These are phyloP conservation scores for Moesziomyces sp. DNA, from an alignment of 1,284 basidiomycete species.

Conservation along the genomic window DNA sequence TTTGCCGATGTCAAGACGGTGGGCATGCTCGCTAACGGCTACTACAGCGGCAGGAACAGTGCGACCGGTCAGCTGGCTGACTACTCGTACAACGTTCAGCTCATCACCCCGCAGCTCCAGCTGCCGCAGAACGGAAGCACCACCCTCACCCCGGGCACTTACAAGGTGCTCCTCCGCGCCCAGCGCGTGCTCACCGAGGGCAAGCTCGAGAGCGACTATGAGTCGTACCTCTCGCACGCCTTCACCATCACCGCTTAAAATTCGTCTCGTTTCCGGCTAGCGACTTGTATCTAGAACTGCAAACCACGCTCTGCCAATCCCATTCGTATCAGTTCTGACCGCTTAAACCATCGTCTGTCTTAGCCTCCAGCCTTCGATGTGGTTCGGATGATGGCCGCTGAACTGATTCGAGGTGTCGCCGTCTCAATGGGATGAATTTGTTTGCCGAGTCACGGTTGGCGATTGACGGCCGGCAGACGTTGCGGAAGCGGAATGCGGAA, in stretches of 20 bases:
- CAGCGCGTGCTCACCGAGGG: constrained; percentile 74
- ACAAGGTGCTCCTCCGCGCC: constrained; percentile 74
- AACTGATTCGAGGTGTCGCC: too few species aligned
- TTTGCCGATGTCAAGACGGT: constrained; percentile 40
- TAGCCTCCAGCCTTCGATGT: too few species aligned
- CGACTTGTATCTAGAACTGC: constrained; percentile 2
- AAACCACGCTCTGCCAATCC: constrained; percentile 2
- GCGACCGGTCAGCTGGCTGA: constrained; percentile 29
- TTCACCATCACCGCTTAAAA: constrained; percentile 43
- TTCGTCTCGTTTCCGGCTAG: not conserved
- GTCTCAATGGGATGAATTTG: too few species aligned
- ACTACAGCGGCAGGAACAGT: constrained; percentile 39
- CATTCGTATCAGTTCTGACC: too few species aligned
- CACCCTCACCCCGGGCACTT: constrained; percentile 74
- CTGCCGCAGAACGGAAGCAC: constrained; percentile 36
- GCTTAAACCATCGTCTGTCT: too few species aligned
- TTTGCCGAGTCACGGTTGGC: too few species aligned
- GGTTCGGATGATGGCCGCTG: too few species aligned
- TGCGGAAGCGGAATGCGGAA: too few species aligned
- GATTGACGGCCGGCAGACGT: too few species aligned
- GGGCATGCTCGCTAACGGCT: constrained; percentile 41
- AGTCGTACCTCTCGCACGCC: constrained; percentile 70
- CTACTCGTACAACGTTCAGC: constrained; percentile 41
- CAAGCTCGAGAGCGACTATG: constrained; percentile 73
- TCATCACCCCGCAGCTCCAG: constrained; percentile 20